These are phyloP conservation scores for Morella rubra DNA, from an alignment of 306 rosid genomes.

Conservation along the genomic window DNA sequence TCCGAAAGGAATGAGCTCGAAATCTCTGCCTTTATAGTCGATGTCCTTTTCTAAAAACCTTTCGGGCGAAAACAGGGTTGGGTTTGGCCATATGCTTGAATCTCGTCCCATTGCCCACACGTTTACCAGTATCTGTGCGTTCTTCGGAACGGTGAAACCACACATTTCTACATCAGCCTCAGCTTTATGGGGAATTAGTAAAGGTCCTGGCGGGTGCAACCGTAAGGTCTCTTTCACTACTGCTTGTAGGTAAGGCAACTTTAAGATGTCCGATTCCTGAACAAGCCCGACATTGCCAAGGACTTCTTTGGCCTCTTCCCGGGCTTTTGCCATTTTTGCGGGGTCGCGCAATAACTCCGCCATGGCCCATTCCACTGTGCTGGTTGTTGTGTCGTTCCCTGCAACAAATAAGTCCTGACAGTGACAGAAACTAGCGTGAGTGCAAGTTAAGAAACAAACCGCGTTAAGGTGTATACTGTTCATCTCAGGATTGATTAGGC, in stretches of 20 bases:
- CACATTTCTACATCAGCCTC: neutral
- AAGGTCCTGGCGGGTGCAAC: conserved; percentile 27
- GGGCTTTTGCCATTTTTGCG: neutral
- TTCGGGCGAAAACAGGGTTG: conserved; percentile 24
- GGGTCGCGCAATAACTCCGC: conserved; percentile 18
- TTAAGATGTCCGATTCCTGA: conserved; percentile 14
- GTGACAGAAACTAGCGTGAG: neutral
- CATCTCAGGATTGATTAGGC: too few relatives aligned
- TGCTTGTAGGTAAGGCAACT: conserved; percentile 16
- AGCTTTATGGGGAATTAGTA: conserved; percentile 15
- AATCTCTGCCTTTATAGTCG: conserved; percentile 16
- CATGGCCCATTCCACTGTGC: conserved; percentile 40
- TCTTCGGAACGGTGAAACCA: conserved; percentile 11
- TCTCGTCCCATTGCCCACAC: conserved; percentile 26
- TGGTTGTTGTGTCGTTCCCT: conserved; percentile 22
- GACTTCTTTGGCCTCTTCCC: conserved; percentile 9
- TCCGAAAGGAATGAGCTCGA: conserved; percentile 31
- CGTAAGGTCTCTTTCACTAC: conserved; percentile 31
- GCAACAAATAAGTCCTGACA: conserved; percentile 20
- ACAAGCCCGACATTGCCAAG: neutral
- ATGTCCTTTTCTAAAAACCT: conserved; percentile 15
- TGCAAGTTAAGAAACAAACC: neutral
- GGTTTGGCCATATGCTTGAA: conserved; percentile 12
- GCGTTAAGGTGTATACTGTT: too few relatives aligned
- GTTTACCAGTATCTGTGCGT: conserved; percentile 14